Evolutionary conservation across 768 basidiomycete species (phyloP).

Genomic region (Chalciporus sphaerocephalus): DNA sequence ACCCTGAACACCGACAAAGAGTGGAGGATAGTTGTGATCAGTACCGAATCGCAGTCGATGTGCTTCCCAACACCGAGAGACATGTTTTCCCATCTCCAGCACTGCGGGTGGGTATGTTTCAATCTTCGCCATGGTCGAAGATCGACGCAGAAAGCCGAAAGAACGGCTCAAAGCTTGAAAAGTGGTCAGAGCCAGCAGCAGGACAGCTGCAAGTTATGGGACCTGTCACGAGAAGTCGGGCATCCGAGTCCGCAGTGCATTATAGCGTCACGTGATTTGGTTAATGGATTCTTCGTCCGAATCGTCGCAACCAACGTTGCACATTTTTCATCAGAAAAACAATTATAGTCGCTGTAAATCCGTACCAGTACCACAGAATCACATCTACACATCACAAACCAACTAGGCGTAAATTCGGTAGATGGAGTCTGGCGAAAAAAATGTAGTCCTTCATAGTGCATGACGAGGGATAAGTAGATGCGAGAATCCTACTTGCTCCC

Average conservation of each 20-base stretch:
- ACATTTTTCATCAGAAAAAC: slow-evolving; percentile 7
- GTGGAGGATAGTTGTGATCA: slow-evolving; percentile 39
- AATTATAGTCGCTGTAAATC: slow-evolving; percentile 29
- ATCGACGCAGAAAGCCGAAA: background rate
- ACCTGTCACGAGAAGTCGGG: background rate
- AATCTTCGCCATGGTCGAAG: slow-evolving; percentile 13
- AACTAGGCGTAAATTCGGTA: slow-evolving; percentile 11
- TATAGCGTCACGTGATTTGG: slow-evolving; percentile 2
- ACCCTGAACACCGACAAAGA: slow-evolving; percentile 87
- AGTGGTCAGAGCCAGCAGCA: background rate
- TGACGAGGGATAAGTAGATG: background rate
- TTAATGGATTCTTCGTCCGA: background rate
- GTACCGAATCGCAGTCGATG: slow-evolving; percentile 25
- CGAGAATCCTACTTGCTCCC: slow-evolving; percentile 39
- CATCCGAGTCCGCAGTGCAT: background rate
- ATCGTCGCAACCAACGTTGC: background rate
- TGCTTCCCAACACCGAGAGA: slow-evolving; percentile 33
- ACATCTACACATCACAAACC: slow-evolving; percentile 16
- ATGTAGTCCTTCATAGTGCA: slow-evolving; percentile 4
- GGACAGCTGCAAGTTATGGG: background rate
- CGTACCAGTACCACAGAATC: slow-evolving; percentile 21
- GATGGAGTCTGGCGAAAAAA: slow-evolving; percentile 5
- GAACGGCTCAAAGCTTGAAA: background rate
- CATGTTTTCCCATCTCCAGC: slow-evolving; percentile 35
- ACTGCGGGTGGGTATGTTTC: slow-evolving; percentile 32